These are phyloP conservation scores for Globisporangium sylvaticum DNA, from an alignment of 352 stramenopile genomes.

Conservation along the genomic window DNA sequence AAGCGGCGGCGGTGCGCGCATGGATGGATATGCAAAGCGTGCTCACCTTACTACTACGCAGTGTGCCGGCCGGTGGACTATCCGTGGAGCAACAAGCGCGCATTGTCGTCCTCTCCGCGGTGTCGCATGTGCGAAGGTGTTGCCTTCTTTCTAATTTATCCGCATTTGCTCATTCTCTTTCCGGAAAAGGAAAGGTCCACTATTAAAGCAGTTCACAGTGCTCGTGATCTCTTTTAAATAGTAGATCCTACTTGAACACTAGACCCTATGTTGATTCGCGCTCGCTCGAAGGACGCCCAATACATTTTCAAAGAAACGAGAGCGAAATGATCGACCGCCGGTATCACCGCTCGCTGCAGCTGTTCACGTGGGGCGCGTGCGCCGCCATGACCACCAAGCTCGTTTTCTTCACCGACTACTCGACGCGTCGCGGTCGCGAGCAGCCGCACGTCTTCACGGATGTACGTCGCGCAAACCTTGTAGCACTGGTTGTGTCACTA, in stretches of 20 bases:
- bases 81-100: neutral
- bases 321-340: slow-evolving; percentile 79
- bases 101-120: neutral
- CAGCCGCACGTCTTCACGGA: slow-evolving; percentile 77
- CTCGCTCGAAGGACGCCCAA: neutral
- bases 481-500: neutral
- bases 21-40: neutral
- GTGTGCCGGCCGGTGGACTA: neutral
- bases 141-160: neutral
- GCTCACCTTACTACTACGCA: neutral
- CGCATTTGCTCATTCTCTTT: neutral
- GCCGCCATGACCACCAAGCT: slow-evolving; percentile 78
- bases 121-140: neutral
- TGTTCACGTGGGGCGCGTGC: slow-evolving; percentile 81
- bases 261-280: neutral
- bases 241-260: neutral
- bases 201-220: neutral
- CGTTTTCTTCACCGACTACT: slow-evolving; percentile 85
- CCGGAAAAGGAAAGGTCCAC: neutral
- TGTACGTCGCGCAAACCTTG: slow-evolving; percentile 26
- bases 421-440: slow-evolving; percentile 37
- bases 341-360: slow-evolving; percentile 79
- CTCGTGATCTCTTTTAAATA: neutral
- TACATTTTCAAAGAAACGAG: neutral
- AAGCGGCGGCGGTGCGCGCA: neutral